Evolutionary conservation across 2,329 filamentous ascomycete genomes (phyloP).

Genomic region (Ophiostoma montium): DNA sequence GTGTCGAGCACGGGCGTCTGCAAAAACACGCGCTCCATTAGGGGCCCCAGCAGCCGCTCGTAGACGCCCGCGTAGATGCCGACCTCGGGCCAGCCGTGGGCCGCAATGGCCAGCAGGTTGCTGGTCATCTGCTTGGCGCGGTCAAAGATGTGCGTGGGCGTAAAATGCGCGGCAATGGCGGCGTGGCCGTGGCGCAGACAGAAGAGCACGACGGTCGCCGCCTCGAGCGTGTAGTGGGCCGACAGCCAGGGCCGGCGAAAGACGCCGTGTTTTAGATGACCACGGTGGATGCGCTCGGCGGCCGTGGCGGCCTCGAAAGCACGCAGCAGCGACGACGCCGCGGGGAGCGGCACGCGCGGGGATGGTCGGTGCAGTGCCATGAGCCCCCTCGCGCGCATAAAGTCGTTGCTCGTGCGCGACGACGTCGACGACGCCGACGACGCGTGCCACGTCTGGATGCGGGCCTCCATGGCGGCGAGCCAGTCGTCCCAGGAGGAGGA

Average conservation of each 20-base stretch:
- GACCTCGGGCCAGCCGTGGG: conserved; percentile 20
- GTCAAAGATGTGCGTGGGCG: conserved; percentile 18
- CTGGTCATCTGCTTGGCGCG: conserved; percentile 20
- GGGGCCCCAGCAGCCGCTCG: conserved; percentile 17
- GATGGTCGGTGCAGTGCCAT: conserved; percentile 11
- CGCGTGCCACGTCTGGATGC: conserved; percentile 6
- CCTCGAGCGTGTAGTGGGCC: conserved; percentile 11
- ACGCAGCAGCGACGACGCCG: conserved; percentile 5
- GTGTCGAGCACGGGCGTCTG: neutral
- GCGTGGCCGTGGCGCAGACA: conserved; percentile 19
- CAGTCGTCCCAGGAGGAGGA: conserved; percentile 10
- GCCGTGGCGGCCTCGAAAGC: conserved; percentile 11
- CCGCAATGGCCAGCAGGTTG: conserved; percentile 19
- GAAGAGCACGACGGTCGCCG: conserved; percentile 17
- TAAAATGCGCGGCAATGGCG: conserved; percentile 18
- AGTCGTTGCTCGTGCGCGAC: conserved; percentile 2
- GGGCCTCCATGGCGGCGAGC: conserved; percentile 9
- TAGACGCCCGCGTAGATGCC: conserved; percentile 16
- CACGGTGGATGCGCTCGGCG: conserved; percentile 10
- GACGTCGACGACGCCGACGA: neutral
- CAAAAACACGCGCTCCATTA: conserved; percentile 19
- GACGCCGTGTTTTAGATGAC: conserved; percentile 8
- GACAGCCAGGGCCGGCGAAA: conserved; percentile 12
- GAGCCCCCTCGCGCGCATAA: conserved; percentile 5
- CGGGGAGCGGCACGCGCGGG: conserved; percentile 9